phyloP scores from a whole-genome alignment of 176 grass and related monocot genomes.

The Echinochloa phyllopogon region DNA sequence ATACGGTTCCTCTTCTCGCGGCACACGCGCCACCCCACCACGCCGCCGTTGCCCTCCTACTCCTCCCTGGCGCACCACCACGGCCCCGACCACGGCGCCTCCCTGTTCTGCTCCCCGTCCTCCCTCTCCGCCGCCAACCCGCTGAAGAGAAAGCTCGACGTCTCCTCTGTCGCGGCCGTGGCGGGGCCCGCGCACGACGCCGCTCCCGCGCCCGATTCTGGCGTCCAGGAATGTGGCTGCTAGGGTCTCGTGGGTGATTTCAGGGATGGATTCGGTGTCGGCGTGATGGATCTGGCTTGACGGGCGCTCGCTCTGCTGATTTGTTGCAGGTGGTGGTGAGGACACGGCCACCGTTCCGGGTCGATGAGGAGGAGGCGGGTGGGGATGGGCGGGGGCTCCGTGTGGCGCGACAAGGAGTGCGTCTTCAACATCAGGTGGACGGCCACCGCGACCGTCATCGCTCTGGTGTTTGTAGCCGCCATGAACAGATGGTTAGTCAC shows the following conservation, averaged over 20 bases:
- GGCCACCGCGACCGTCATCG: too few relatives aligned
- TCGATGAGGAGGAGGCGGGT: constrained; percentile 46
- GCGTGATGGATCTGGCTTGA: constrained; percentile 43
- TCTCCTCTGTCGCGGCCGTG: constrained; percentile 48
- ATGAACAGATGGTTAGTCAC: too few relatives aligned
- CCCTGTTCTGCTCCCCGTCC: constrained; percentile 53
- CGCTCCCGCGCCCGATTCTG: constrained; percentile 48
- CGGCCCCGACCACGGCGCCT: constrained; percentile 26
- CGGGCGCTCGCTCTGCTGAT: background rate
- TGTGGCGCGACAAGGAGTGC: too few relatives aligned
- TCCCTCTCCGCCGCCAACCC: constrained; percentile 53
- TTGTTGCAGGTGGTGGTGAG: constrained; percentile 75
- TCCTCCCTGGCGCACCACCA: constrained; percentile 47
- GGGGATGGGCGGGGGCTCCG: constrained; percentile 28
- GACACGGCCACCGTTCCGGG: constrained; percentile 66
- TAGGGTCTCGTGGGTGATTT: background rate
- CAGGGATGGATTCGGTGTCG: background rate
- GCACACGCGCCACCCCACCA: constrained; percentile 48
- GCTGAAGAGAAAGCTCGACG: constrained; percentile 73
- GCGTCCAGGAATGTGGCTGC: constrained; percentile 50
- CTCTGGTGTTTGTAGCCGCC: too few relatives aligned
- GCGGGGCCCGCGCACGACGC: constrained; percentile 21
- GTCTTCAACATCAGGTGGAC: too few relatives aligned
- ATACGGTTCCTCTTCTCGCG: too few relatives aligned
- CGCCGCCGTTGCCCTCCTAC: constrained; percentile 43